Evolutionary conservation across 2,329 filamentous ascomycete genomes (phyloP).

Genomic region (Cordyceps militaris): DNA sequence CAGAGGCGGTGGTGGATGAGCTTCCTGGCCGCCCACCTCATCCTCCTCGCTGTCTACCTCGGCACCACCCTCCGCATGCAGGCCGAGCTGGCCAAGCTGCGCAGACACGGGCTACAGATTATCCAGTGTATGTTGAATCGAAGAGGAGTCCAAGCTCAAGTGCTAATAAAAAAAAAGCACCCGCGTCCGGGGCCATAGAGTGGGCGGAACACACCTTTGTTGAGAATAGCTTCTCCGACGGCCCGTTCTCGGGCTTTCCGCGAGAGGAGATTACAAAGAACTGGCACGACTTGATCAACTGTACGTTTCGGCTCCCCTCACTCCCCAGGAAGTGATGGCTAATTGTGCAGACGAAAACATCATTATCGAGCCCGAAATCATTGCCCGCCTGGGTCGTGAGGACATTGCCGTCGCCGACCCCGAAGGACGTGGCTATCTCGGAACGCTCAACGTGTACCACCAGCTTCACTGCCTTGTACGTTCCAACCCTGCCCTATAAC

Average conservation of each 20-base stretch:
- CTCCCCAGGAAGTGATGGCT: neutral
- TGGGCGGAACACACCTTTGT: conserved; percentile 7
- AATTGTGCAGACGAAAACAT: neutral
- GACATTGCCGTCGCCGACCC: conserved; percentile 8
- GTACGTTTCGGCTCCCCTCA: no score
- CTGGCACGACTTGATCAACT: conserved; percentile 11
- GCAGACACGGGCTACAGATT: conserved; percentile 2
- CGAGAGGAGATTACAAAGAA: conserved; percentile 9
- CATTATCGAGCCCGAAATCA: conserved; percentile 5
- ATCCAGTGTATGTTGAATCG: neutral
- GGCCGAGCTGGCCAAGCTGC: neutral
- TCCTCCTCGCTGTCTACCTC: neutral
- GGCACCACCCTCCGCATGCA: neutral
- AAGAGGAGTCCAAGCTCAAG: neutral
- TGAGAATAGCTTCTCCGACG: conserved; percentile 6
- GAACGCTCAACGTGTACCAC: conserved; percentile 14
- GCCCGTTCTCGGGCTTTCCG: conserved; percentile 8
- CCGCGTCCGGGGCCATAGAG: conserved; percentile 3
- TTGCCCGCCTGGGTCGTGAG: neutral
- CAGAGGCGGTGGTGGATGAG: conserved; percentile 8
- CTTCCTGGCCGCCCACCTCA: neutral
- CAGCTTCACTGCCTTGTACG: conserved; percentile 14
- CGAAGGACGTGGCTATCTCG: conserved; percentile 7
- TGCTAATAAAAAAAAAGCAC: neutral
- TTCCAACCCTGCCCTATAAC: neutral